Conservation (phyloP, 2,329 filamentous ascomycete genomes). For the Colletotrichum melonis region DNA sequence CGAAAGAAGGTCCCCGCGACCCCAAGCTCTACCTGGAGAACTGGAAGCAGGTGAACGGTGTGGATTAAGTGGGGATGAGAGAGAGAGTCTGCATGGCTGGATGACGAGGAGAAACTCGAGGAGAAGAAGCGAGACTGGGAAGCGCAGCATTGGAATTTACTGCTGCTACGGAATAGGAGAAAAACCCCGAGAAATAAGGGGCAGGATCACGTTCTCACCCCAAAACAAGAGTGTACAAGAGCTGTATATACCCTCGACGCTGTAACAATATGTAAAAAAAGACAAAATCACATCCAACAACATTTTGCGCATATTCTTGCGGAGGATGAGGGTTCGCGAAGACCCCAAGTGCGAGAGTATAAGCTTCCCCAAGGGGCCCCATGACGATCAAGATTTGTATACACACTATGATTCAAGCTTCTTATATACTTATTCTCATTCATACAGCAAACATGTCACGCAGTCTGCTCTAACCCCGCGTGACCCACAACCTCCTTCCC, state of each 20-base stretch:
- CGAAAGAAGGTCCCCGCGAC: constrained; percentile 66
- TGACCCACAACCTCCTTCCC: constrained; percentile 20
- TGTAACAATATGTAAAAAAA: constrained; percentile 35
- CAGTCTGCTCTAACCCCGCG: neutral
- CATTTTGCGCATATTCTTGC: neutral
- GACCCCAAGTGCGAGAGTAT: neutral
- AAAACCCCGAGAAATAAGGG: too few relatives aligned
- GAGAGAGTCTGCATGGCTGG: neutral
- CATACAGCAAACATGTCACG: neutral
- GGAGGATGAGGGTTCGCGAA: neutral
- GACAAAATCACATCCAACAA: neutral
- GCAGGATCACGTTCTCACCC: neutral
- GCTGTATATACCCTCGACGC: constrained; percentile 30
- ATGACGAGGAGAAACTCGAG: neutral
- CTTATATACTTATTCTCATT: neutral
- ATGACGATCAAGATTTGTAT: neutral
- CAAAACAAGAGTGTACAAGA: constrained; percentile 10
- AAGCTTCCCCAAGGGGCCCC: neutral
- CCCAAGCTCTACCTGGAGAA: constrained; percentile 71
- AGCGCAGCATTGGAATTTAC: too few relatives aligned
- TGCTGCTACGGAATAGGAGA: too few relatives aligned
- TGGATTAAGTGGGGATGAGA: constrained; percentile 55
- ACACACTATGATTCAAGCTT: neutral
- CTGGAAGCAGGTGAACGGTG: constrained; percentile 77
- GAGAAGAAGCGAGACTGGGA: neutral